Evolutionary conservation across 306 rosid species (phyloP).

Genomic region (Quercus cerris): DNA sequence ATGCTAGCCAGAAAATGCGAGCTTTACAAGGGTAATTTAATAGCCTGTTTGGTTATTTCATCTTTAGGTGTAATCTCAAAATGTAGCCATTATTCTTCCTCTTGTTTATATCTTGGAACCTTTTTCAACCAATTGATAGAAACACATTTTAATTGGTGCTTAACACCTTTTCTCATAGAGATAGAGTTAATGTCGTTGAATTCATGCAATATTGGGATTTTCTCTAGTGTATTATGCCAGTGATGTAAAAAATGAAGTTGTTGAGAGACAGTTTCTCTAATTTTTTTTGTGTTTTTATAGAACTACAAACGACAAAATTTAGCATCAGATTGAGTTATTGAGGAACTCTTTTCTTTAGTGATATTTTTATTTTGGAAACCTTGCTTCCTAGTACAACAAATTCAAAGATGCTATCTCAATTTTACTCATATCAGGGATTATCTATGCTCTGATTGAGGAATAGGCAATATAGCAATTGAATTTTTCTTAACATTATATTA

Average conservation of each 20-base stretch:
- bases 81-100: neutral
- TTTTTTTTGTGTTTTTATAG: neutral
- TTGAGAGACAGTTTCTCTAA: neutral
- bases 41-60: neutral
- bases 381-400: neutral
- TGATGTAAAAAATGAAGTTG: neutral
- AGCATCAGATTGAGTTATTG: too few relatives aligned
- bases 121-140: neutral
- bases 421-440: neutral
- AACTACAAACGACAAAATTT: neutral
- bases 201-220: neutral
- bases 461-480: neutral
- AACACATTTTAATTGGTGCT: slow-evolving; percentile 11
- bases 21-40: slow-evolving; percentile 64
- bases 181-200: neutral
- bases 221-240: neutral
- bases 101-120: slow-evolving; percentile 8
- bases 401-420: neutral
- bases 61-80: too few relatives aligned
- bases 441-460: slow-evolving; percentile 15
- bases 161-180: neutral
- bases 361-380: neutral
- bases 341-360: neutral
- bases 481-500: slow-evolving; percentile 12
- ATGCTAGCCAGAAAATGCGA: slow-evolving; percentile 53